Evolutionary conservation across 2,329 filamentous ascomycete genomes (phyloP).

Genomic region (Fusarium lateritium): DNA sequence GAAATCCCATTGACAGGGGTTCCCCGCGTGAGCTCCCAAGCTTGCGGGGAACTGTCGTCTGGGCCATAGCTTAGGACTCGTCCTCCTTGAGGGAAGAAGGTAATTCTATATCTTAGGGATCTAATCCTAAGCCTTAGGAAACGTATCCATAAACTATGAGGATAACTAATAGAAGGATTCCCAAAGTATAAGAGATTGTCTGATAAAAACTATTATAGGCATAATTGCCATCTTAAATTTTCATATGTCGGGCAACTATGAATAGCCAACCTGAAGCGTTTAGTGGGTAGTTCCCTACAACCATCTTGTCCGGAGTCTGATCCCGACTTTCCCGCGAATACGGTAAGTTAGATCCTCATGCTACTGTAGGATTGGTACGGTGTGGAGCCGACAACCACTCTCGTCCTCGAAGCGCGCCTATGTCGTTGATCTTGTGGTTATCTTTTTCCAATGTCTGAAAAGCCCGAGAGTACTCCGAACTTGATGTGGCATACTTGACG

Average conservation of each 20-base stretch:
- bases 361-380: background rate
- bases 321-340: constrained; percentile 19
- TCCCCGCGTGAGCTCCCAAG: constrained; percentile 20
- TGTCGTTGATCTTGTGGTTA: constrained; percentile 16
- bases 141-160: no score
- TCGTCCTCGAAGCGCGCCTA: constrained; percentile 14
- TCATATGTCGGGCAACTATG: no score
- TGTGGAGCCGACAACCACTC: constrained; percentile 15
- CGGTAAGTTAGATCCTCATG: background rate
- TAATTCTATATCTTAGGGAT: no score
- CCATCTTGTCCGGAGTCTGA: constrained; percentile 6
- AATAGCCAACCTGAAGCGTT: background rate
- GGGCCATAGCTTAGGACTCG: background rate
- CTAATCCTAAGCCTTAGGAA: background rate
- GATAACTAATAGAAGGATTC: no score
- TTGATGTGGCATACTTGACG: background rate
- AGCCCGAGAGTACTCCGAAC: constrained; percentile 39
- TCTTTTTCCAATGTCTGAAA: background rate
- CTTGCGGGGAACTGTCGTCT: background rate
- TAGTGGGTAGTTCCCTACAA: background rate
- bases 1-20: constrained; percentile 6
- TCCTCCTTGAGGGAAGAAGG: no score
- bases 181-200: no score
- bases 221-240: no score
- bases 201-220: no score